Evolutionary conservation across 306 rosid genomes (phyloP), one percentile per base, ranked within the genome.

Genomic region (Astragalus membranaceus): DNA sequence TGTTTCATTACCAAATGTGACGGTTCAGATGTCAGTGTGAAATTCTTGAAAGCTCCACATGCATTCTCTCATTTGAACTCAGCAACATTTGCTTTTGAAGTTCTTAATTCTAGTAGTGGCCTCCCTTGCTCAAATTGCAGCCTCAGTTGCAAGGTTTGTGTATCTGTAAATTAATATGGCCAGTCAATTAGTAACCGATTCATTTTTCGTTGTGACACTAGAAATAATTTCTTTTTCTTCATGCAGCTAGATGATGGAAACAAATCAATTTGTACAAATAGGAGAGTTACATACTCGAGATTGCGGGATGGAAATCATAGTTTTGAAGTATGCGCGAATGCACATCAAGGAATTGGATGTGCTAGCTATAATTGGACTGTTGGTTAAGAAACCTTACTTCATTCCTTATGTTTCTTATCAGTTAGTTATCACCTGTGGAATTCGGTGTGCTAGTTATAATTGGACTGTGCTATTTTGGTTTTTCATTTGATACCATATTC

Each of bases 221-320:
- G 53, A 13, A 54, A 54, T 44, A 23, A 66, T 35, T 35, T 35
- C 4, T 35, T 35, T 35, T 35, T 35, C 7, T 79, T 10, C 46
- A 9, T 77, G 89, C 89, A 92, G 98, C 80, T 92, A 65, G 98
- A 92, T 63, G 74, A 80, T 76, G 87, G 85, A 35, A 50, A 20
- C 52, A 56, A 70, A 70, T 82, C 91, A 55, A 61, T 75, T 47
- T 93, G 97, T 68, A 79, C 66, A 58, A 77, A 69, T 15, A 63
- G 82, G 76, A 80, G 72, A 42, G 83, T 81, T 79, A 74, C 59
- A 20, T 92, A 88, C 80, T 65, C 79, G 60, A 77, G 85, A 9
- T 81, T 93, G 89, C 64, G 6, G 54, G 97, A 93, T 74, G 98
- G 98, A 70, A 78, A 82, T 48, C 98, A 93, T 76, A 81, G 76